phyloP scores from a whole-genome alignment of 257 asterid genomes.

The Haberlea rhodopensis region DNA sequence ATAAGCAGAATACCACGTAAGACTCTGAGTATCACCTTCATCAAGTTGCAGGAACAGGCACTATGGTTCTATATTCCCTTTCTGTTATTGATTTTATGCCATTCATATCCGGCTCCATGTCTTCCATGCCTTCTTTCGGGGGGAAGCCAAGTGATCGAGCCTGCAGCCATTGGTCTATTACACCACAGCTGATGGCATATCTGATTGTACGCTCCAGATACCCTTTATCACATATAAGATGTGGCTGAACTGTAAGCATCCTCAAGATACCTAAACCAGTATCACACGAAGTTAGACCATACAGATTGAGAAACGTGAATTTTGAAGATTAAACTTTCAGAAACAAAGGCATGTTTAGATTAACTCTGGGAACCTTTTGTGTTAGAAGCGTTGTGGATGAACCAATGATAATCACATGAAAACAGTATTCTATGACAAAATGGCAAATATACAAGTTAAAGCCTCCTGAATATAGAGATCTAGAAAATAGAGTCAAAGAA shows the following conservation, averaged over 20 bases:
- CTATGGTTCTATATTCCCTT: slow-evolving; percentile 64
- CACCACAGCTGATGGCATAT: slow-evolving; percentile 87
- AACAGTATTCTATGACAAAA: too few relatives aligned
- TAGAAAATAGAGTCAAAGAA: too few relatives aligned
- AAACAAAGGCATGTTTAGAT: background rate
- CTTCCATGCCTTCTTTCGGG: slow-evolving; percentile 86
- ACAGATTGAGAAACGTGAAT: background rate
- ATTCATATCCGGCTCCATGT: slow-evolving; percentile 57
- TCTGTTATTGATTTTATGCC: slow-evolving; percentile 80
- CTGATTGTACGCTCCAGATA: slow-evolving; percentile 64
- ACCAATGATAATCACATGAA: too few relatives aligned
- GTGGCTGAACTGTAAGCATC: slow-evolving; percentile 77
- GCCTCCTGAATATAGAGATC: too few relatives aligned
- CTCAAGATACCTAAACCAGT: slow-evolving; percentile 58
- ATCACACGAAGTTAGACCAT: background rate
- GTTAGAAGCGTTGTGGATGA: background rate
- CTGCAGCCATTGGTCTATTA: slow-evolving; percentile 78
- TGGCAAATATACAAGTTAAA: too few relatives aligned
- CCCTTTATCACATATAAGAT: slow-evolving; percentile 58
- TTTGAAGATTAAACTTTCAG: background rate
- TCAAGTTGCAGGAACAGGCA: slow-evolving; percentile 50
- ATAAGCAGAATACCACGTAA: background rate
- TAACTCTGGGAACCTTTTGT: background rate
- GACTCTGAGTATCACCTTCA: slow-evolving; percentile 22
- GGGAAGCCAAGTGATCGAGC: slow-evolving; percentile 76